Evolutionary conservation across 805 yeast species (phyloP).

Genomic region (Debaryomyces prosopidis): DNA sequence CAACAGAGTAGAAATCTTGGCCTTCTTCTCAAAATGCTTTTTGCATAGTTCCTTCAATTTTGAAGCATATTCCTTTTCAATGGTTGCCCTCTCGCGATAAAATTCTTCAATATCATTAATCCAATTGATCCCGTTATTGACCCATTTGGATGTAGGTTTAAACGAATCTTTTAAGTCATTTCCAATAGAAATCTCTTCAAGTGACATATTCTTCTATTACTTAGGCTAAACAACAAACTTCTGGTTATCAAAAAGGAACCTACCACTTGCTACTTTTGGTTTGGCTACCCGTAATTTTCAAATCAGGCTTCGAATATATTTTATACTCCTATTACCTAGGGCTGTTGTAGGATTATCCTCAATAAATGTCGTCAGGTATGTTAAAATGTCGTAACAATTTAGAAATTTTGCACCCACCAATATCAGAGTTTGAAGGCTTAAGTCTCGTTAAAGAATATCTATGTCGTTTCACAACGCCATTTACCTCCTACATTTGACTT

Average conservation of each 20-base stretch:
- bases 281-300: too few relatives aligned
- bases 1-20: constrained; percentile 61
- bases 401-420: neutral
- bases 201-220: constrained; percentile 13
- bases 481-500: too few relatives aligned
- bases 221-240: too few relatives aligned
- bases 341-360: neutral
- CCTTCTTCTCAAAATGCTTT: constrained; percentile 74
- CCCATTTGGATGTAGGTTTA: constrained; percentile 79
- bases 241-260: too few relatives aligned
- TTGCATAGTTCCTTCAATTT: constrained; percentile 63
- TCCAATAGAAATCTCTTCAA: constrained; percentile 49
- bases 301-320: too few relatives aligned
- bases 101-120: constrained; percentile 77
- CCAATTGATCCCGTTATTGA: constrained; percentile 70
- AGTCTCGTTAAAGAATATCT: too few relatives aligned
- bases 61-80: constrained; percentile 81
- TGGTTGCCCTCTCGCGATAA: constrained; percentile 75
- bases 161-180: constrained; percentile 79
- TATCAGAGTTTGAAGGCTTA: neutral
- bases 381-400: neutral
- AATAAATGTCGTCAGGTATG: neutral
- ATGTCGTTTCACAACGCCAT: too few relatives aligned
- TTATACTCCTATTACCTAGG: too few relatives aligned
- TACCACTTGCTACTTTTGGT: too few relatives aligned